Conservation (phyloP, 768 basidiomycete species). For the Coprinopsis marcescibilis region DNA sequence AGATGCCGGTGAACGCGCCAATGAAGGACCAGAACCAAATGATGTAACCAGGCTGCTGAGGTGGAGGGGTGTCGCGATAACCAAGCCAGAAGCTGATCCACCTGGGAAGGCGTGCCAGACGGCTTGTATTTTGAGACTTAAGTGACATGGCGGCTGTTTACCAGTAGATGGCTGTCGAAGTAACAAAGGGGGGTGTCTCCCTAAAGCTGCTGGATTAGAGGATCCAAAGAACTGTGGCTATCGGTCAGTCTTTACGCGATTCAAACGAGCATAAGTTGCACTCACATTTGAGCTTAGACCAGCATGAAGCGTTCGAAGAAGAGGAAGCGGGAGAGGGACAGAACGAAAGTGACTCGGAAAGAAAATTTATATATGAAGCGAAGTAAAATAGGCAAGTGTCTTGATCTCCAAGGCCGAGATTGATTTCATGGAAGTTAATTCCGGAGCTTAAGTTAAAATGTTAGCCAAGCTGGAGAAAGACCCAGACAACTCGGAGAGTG, state of each 20-base stretch:
- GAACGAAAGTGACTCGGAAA: neutral
- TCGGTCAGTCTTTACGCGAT: neutral
- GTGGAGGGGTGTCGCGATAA: slow-evolving; percentile 30
- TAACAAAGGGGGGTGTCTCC: too few relatives aligned
- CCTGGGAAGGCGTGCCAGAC: slow-evolving; percentile 29
- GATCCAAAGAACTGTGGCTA: neutral
- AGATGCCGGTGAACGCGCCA: slow-evolving; percentile 44
- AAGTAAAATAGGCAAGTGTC: too few relatives aligned
- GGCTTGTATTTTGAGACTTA: neutral
- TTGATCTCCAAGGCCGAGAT: too few relatives aligned
- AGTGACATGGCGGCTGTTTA: neutral
- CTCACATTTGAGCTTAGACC: neutral
- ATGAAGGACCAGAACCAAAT: slow-evolving; percentile 50
- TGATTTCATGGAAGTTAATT: too few relatives aligned
- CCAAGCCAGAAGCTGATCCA: slow-evolving; percentile 40
- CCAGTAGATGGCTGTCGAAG: neutral
- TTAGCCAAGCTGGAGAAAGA: too few relatives aligned
- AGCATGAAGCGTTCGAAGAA: neutral
- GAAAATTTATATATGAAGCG: neutral
- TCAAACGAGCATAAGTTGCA: neutral
- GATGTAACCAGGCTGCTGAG: slow-evolving; percentile 27
- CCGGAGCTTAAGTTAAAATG: too few relatives aligned
- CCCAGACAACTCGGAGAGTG: too few relatives aligned
- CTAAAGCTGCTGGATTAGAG: neutral
- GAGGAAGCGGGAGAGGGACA: neutral